Evolutionary conservation across 2,329 filamentous ascomycete species (phyloP).

Genomic region (Cyanodermella asteris): DNA sequence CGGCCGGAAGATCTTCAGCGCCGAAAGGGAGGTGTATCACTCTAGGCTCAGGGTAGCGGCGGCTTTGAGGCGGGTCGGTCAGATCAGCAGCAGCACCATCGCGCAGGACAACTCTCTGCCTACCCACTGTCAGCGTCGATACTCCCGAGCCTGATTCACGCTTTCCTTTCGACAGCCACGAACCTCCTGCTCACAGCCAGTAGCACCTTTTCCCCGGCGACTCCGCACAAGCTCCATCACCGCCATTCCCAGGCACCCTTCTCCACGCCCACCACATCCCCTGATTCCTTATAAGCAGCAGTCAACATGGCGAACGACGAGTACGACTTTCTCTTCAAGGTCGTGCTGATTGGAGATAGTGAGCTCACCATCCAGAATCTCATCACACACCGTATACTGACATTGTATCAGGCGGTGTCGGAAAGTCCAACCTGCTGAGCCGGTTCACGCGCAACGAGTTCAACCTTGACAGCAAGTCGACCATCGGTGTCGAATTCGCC

Average conservation of each 20-base stretch:
- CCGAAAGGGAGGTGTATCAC: too few relatives aligned
- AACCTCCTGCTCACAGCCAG: background rate
- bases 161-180: background rate
- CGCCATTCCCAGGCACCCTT: too few relatives aligned
- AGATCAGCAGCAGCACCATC: too few relatives aligned
- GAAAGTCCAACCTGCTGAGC: slow-evolving; percentile 98
- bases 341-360: slow-evolving; percentile 10
- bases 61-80: too few relatives aligned
- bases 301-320: slow-evolving; percentile 95
- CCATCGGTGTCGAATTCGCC: slow-evolving; percentile 97
- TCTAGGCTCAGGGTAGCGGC: too few relatives aligned
- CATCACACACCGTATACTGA: slow-evolving; percentile 1
- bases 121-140: too few relatives aligned
- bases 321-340: slow-evolving; percentile 99
- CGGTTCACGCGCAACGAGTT: slow-evolving; percentile 99
- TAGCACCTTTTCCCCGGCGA: background rate
- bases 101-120: too few relatives aligned
- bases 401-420: slow-evolving; percentile 54
- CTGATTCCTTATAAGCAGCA: slow-evolving; percentile 1
- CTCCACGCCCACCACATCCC: background rate
- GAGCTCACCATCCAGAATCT: slow-evolving; percentile 8
- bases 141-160: too few relatives aligned
- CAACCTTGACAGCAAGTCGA: slow-evolving; percentile 98
- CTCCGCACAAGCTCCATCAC: too few relatives aligned
- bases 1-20: too few relatives aligned